These are phyloP conservation scores for Phytophthora rubi DNA, from an alignment of 352 stramenopile species.

Conservation along the genomic window DNA sequence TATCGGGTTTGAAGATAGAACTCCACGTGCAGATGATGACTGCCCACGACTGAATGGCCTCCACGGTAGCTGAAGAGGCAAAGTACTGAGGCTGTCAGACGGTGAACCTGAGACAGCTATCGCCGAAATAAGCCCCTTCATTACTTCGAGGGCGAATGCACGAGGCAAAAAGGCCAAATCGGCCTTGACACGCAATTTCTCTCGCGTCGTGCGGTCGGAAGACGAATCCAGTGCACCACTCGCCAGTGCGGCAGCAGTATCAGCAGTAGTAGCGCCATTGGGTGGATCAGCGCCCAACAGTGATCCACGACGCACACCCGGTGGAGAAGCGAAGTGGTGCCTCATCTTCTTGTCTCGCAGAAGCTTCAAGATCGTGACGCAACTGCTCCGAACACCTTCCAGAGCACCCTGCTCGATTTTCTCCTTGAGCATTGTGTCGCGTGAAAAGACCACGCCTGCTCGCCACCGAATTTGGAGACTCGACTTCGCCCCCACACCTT, in stretches of 20 bases:
- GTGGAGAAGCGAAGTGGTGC: slow-evolving; percentile 8
- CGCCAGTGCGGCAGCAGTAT: slow-evolving; percentile 13
- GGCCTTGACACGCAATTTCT: slow-evolving; percentile 17
- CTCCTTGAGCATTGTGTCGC: slow-evolving; percentile 33
- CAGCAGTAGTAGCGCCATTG: slow-evolving; percentile 7
- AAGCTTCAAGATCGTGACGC: slow-evolving; percentile 29
- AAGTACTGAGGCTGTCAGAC: slow-evolving; percentile 34
- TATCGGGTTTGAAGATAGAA: slow-evolving; percentile 7
- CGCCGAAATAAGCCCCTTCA: slow-evolving; percentile 53
- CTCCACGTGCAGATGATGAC: slow-evolving; percentile 9
- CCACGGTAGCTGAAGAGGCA: slow-evolving; percentile 61
- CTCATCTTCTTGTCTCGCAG: slow-evolving; percentile 21
- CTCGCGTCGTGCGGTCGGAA: slow-evolving; percentile 2
- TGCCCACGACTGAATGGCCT: slow-evolving; percentile 24
- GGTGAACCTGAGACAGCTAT: slow-evolving; percentile 40
- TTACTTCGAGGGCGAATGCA: slow-evolving; percentile 59
- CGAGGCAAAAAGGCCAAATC: slow-evolving; percentile 36
- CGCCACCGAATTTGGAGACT: slow-evolving; percentile 32
- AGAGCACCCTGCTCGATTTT: slow-evolving; percentile 41
- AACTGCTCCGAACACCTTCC: slow-evolving; percentile 36
- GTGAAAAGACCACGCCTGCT: slow-evolving; percentile 39
- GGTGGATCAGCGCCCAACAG: slow-evolving; percentile 12
- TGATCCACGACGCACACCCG: slow-evolving; percentile 14
- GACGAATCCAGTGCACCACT: slow-evolving; percentile 8
- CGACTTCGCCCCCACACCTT: slow-evolving; percentile 1